Evolutionary conservation across 345 rosid species (phyloP), one percentile per base, ranked within the genome.

Genomic region (Isatis tinctoria): DNA sequence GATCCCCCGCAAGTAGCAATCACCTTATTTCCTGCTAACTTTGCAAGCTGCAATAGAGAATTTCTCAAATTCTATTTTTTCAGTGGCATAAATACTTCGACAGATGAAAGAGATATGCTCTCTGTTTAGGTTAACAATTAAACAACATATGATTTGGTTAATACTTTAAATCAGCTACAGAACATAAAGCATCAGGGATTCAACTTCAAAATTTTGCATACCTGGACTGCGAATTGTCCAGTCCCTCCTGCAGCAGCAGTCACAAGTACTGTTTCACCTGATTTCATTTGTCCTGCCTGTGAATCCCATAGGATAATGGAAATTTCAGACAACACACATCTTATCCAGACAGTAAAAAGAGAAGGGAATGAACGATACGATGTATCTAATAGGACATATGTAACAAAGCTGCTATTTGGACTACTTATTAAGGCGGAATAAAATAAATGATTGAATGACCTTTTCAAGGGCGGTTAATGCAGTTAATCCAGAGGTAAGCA

Each of bases 241-340:
- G 98, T 94, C 40, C 98, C 98, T 78, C 98, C 97, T 5, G 96
- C 97, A 74, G 96, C 98, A 68, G 98, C 98, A 75, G 98, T 94
- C 67, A 94, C 97, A 70, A 94, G 93, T 53, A 94, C 95, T 26
- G 72, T 74, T 82, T 90, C 79, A 56, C 90, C 90, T 43, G 97
- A 88, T 79, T 78, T 85, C 90, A 90, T 91, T 81, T 85, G 95
- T 57, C 93, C 94, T 66, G 87, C 88, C 98, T 94, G 75, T 52
- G 62, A 67, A 28, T 73, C 74, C 67, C 75, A 70, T 12, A 56
- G 16, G n/a, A 69, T 27, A 43, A 72, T 60, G 37, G 6, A 43
- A 44, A 1, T 45, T 64, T 45, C 17, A 13, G 36, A 60, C 27
- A 9, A 24, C 3, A 5, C 35, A 61, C 40, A 47, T 27, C 30